phyloP scores from a whole-genome alignment of 257 asterid genomes.

The Solanum etuberosum region DNA sequence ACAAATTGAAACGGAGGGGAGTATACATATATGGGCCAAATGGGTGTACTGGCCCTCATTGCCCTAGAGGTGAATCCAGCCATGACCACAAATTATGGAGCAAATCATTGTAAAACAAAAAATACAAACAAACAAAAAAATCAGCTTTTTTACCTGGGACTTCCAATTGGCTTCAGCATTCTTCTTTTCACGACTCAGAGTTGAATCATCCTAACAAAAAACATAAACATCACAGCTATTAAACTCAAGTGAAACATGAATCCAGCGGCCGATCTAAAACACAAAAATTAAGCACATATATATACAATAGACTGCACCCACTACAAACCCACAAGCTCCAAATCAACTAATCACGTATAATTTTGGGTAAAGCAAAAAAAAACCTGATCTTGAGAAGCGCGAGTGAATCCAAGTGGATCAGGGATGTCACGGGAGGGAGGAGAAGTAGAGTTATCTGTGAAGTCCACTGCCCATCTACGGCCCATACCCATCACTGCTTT shows the following conservation, averaged over 20 bases:
- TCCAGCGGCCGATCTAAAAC: not conserved
- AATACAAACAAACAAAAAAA: not conserved
- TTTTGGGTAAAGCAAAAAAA: not conserved
- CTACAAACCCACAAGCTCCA: not conserved
- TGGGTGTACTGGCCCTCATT: not conserved
- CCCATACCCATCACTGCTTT: conserved; percentile 69
- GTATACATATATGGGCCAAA: not conserved
- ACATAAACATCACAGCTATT: not conserved
- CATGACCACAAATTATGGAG: not conserved
- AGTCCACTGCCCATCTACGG: conserved; percentile 85
- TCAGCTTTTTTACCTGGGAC: conserved; percentile 33
- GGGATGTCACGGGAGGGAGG: conserved; percentile 73
- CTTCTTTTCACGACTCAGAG: conserved; percentile 73
- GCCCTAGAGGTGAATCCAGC: not conserved
- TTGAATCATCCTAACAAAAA: conserved; percentile 61
- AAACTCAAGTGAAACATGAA: not conserved
- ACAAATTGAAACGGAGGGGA: not conserved
- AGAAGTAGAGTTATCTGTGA: conserved; percentile 65
- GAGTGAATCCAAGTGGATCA: conserved; percentile 82
- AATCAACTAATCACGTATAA: not conserved
- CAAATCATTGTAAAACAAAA: not conserved
- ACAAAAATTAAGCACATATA: not conserved
- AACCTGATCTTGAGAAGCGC: conserved; percentile 90
- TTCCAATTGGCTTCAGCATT: conserved; percentile 92
- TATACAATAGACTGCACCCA: not conserved